Evolutionary conservation across 2,329 filamentous ascomycete genomes (phyloP).

Genomic region (Malbranchea zuffiana): DNA sequence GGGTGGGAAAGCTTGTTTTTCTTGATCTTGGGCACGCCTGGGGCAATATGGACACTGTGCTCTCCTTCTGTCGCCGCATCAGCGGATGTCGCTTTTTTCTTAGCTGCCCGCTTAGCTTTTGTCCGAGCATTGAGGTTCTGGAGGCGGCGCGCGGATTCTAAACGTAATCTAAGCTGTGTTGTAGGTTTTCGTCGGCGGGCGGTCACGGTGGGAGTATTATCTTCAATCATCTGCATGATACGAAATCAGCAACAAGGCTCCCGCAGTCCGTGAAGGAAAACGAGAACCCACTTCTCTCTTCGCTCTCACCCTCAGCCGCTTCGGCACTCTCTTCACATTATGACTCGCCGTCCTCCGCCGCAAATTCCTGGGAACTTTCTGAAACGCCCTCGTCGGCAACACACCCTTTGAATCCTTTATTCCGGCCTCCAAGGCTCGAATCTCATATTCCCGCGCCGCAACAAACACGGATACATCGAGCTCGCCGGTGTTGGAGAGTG

Average conservation of each 20-base stretch:
- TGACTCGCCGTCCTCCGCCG: conserved; percentile 84
- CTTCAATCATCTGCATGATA: conserved; percentile 60
- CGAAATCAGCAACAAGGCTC: conserved; percentile 1
- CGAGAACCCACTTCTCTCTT: conserved; percentile 43
- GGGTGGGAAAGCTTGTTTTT: conserved; percentile 59
- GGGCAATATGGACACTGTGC: conserved; percentile 25
- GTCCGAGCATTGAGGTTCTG: conserved; percentile 45
- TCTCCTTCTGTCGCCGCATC: conserved; percentile 17
- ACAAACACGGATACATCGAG: conserved; percentile 79
- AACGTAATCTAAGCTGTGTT: conserved; percentile 42
- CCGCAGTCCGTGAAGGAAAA: conserved; percentile 2
- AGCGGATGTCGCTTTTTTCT: conserved; percentile 30
- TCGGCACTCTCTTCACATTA: conserved; percentile 82
- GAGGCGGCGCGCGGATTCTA: conserved; percentile 64
- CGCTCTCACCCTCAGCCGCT: conserved; percentile 59
- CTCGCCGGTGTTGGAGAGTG: conserved; percentile 55
- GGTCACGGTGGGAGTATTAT: conserved; percentile 78
- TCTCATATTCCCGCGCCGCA: conserved; percentile 77
- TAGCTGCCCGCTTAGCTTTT: conserved; percentile 32
- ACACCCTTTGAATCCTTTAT: conserved; percentile 62
- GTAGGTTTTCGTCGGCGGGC: conserved; percentile 40
- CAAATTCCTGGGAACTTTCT: conserved; percentile 76
- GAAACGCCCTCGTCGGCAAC: conserved; percentile 65
- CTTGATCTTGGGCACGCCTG: conserved; percentile 53
- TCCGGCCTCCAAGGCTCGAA: conserved; percentile 69